phyloP scores from a whole-genome alignment of 208 protist genomes.

The Cochliopodium minus region DNA sequence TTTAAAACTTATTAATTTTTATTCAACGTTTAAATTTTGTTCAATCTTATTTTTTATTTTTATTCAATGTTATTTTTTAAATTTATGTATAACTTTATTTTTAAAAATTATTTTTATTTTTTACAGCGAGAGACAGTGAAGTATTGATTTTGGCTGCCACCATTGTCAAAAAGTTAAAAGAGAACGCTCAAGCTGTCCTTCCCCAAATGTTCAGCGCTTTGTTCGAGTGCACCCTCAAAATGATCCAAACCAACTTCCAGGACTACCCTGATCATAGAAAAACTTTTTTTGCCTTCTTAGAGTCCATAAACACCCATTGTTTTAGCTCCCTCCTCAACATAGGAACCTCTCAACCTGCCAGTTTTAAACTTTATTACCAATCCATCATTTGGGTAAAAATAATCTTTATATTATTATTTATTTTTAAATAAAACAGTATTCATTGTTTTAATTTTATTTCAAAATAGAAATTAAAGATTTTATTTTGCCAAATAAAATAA shows the following conservation, averaged over 20 bases:
- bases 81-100: no score
- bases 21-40: no score
- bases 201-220: conserved; percentile 77
- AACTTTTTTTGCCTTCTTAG: conserved; percentile 85
- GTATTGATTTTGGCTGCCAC: conserved; percentile 44
- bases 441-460: neutral
- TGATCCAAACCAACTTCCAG: conserved; percentile 85
- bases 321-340: conserved; percentile 55
- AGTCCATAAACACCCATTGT: conserved; percentile 77
- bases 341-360: no score
- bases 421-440: no score
- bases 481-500: no score
- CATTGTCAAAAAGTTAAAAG: conserved; percentile 10
- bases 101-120: no score
- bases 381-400: neutral
- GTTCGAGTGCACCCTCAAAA: conserved; percentile 87
- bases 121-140: conserved; percentile 73
- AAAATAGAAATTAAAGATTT: no score
- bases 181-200: conserved; percentile 49
- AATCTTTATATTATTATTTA: neutral
- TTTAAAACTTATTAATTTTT: no score
- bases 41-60: no score
- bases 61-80: no score
- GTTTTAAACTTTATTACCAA: no score
- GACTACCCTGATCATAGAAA: conserved; percentile 90